These are phyloP conservation scores for Aspergillus fijiensis DNA, from an alignment of 2,329 filamentous ascomycete species.

Conservation along the genomic window DNA sequence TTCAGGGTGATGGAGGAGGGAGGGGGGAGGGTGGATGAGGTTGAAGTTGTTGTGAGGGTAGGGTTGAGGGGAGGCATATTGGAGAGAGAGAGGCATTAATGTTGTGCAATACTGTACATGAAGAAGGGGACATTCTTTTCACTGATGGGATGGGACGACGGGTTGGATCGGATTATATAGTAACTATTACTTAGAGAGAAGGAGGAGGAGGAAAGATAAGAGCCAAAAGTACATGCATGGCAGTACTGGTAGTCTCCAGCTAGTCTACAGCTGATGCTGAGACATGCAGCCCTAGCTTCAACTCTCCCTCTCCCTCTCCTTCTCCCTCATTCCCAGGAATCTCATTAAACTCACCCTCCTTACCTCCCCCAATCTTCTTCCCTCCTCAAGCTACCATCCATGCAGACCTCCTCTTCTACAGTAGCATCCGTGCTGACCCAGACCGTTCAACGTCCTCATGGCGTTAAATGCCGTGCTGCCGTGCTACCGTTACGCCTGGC, in stretches of 20 bases:
- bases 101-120: too few relatives aligned
- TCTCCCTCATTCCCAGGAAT: too few relatives aligned
- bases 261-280: background rate
- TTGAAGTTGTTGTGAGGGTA: background rate
- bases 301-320: too few relatives aligned
- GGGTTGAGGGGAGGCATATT: background rate
- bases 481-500: too few relatives aligned
- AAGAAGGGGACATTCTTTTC: background rate
- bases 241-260: too few relatives aligned
- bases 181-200: too few relatives aligned
- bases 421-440: background rate
- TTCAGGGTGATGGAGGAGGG: background rate
- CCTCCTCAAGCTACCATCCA: background rate
- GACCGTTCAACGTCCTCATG: background rate
- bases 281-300: background rate
- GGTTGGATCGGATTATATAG: background rate
- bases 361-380: background rate
- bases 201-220: background rate
- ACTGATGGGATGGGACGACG: too few relatives aligned
- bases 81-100: too few relatives aligned
- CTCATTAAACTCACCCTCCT: too few relatives aligned
- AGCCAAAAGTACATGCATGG: background rate
- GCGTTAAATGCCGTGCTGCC: background rate
- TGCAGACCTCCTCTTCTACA: background rate
- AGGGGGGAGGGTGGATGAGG: background rate